A percentile compares a stretch with the other conserved stretches of the same genome.
These are phyloP conservation scores for Ceratocystis cubensis DNA, from an alignment of 2,329 filamentous ascomycete species.

Conservation along the genomic window DNA sequence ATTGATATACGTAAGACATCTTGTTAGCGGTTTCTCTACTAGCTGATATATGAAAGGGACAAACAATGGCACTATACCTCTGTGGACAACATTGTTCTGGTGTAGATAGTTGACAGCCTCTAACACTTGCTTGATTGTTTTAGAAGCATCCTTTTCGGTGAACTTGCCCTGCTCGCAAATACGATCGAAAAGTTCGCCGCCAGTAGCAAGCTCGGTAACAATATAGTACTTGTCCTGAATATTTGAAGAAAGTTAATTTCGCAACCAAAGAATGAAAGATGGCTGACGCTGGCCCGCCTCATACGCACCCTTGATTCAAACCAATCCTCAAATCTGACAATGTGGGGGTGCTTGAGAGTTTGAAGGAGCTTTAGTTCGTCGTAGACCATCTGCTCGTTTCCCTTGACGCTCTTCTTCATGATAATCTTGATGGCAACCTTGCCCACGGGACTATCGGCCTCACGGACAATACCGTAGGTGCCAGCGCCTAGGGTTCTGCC, in stretches of 20 bases:
- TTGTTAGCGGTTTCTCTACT: no score
- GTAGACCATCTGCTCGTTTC: conserved; percentile 97
- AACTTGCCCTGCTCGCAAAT: conserved; percentile 98
- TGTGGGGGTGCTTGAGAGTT: conserved; percentile 80
- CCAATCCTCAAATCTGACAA: conserved; percentile 96
- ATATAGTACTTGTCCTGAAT: conserved; percentile 97
- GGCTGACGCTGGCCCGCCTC: conserved; percentile 25
- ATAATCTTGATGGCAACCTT: conserved; percentile 98
- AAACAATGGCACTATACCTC: conserved; percentile 45
- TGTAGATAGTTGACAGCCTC: conserved; percentile 89
- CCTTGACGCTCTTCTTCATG: conserved; percentile 96
- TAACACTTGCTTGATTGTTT: conserved; percentile 89
- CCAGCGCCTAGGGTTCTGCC: conserved; percentile 89
- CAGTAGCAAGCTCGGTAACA: conserved; percentile 88
- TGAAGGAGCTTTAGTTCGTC: conserved; percentile 94
- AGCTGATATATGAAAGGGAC: no score
- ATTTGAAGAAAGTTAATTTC: neutral
- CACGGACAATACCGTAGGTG: conserved; percentile 95
- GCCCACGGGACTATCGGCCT: conserved; percentile 68
- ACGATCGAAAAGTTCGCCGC: conserved; percentile 91
- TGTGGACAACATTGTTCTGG: conserved; percentile 85
- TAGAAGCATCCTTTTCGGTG: conserved; percentile 93
- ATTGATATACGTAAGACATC: conserved; percentile 41
- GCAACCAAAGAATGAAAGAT: neutral
- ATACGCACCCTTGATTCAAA: conserved; percentile 88